Evolutionary conservation across 2,329 filamentous ascomycete species (phyloP), one percentile per base, ranked within the genome.

Genomic region (Aspergillus novofumigatus): DNA sequence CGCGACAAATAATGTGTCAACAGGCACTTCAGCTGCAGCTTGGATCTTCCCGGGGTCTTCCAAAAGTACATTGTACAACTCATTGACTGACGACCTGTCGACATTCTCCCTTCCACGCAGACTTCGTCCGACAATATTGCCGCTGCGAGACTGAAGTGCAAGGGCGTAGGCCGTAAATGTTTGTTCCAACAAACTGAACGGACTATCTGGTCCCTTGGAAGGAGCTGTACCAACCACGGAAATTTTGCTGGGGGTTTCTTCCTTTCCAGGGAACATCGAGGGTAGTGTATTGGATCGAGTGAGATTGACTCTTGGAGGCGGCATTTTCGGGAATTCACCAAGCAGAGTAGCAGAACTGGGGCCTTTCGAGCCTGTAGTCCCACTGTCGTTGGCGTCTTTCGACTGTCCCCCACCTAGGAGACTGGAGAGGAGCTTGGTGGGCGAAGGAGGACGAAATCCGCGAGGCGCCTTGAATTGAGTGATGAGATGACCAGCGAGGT

Each of bases 361-460:
- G 23, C 67, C 61, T 59, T 74, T 77, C n/a, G 67, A 62, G 1
- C 65, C 65, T 6, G 72, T 60, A 21, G 70, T 65, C 32, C 66
- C 65, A 26, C 52, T 56, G 2, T 64, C 63, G 29, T 56, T 60
- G 45, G 23, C 5, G 7, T 75, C 72, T 57, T 67, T 73, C 20
- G 71, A 64, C 50, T 74, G 71, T 55, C 81, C 83, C 25, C 85
- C 84, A 35, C 85, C 83, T 65, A 95, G 85, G 54, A 97, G 84
- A 67, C 83, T 96, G 0, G 92, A 95, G 17, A 97, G 80, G 67
- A 96, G 81, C 72, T 97, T 97, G 50, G 95, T 90, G 0, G 93
- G 92, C 0, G 92, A 97, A n/a, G 88, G 84, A 4, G 86, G 86
- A 9, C 93, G 82, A 68, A 90, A 90, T 0, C 86, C 86, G 54